phyloP scores from a whole-genome alignment of 2,329 filamentous ascomycete genomes.

The Colletotrichum graminicola region DNA sequence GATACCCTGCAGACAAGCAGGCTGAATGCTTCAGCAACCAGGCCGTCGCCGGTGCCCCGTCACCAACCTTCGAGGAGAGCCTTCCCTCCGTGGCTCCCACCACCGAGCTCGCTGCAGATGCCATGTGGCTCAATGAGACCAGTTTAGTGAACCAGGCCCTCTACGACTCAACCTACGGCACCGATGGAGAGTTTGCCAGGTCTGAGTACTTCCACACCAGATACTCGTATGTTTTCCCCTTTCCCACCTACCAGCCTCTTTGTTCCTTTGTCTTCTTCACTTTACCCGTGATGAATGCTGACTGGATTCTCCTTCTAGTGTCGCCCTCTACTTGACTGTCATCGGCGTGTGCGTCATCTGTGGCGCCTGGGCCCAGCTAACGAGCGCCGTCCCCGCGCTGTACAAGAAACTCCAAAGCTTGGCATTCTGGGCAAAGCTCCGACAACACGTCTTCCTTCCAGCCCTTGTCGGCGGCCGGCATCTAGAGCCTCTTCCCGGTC shows the following conservation, averaged over 20 bases:
- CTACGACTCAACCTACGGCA: conserved; percentile 18
- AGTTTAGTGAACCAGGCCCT: conserved; percentile 14
- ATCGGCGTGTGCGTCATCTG: conserved; percentile 5
- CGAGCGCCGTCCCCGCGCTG: neutral
- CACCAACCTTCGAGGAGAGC: conserved; percentile 45
- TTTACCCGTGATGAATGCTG: neutral
- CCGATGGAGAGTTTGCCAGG: conserved; percentile 17
- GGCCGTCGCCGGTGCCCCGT: conserved; percentile 6
- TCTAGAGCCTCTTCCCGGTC: conserved; percentile 43
- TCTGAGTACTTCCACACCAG: conserved; percentile 25
- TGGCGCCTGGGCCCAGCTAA: conserved; percentile 1
- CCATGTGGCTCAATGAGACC: conserved; percentile 23
- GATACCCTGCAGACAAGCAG: conserved; percentile 40
- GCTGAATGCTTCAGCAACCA: conserved; percentile 24
- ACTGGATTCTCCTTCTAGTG: neutral
- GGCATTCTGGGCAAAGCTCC: conserved; percentile 34
- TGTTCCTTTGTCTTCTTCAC: neutral
- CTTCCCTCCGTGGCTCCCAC: conserved; percentile 11
- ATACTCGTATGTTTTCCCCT: conserved; percentile 12
- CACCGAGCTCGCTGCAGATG: conserved; percentile 13
- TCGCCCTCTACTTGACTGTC: conserved; percentile 11
- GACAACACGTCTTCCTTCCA: conserved; percentile 45
- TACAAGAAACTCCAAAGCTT: neutral
- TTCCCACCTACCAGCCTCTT: neutral
- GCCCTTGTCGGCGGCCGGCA: conserved; percentile 44